These are phyloP conservation scores for Cotoneaster glaucophyllus DNA, from an alignment of 306 rosid species.

Conservation along the genomic window DNA sequence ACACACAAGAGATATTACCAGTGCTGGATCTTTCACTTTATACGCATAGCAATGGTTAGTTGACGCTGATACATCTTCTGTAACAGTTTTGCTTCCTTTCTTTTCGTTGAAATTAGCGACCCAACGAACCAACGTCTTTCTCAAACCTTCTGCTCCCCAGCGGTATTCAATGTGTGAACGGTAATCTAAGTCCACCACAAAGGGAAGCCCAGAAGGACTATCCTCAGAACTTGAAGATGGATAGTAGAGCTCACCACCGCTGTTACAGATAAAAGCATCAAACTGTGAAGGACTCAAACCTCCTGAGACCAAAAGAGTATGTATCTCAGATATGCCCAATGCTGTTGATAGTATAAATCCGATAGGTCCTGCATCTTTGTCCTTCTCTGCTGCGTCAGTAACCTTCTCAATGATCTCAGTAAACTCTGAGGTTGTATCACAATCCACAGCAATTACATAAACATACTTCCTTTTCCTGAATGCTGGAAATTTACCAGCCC, in stretches of 20 bases:
- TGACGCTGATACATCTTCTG: slow-evolving; percentile 31
- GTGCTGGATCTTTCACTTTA: slow-evolving; percentile 26
- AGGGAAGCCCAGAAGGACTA: slow-evolving; percentile 48
- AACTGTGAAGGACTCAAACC: slow-evolving; percentile 35
- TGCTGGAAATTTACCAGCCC: slow-evolving; percentile 22
- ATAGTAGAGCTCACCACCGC: slow-evolving; percentile 50
- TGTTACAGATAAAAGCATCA: slow-evolving; percentile 46
- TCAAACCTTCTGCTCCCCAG: slow-evolving; percentile 54
- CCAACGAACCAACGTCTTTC: slow-evolving; percentile 53
- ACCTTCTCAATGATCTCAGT: slow-evolving; percentile 24
- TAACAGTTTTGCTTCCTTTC: slow-evolving; percentile 17
- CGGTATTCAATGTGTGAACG: slow-evolving; percentile 44
- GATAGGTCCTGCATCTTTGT: slow-evolving; percentile 25
- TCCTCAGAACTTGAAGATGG: slow-evolving; percentile 36
- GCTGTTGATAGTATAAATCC: slow-evolving; percentile 43
- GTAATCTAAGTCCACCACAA: slow-evolving; percentile 41
- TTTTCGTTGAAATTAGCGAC: slow-evolving; percentile 34
- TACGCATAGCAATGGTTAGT: slow-evolving; percentile 43
- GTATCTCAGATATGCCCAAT: slow-evolving; percentile 28
- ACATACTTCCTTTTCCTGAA: slow-evolving; percentile 36
- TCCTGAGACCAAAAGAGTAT: slow-evolving; percentile 32
- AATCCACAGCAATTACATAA: slow-evolving; percentile 38
- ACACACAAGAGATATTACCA: slow-evolving; percentile 23
- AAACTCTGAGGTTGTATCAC: slow-evolving; percentile 26
- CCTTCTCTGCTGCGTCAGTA: slow-evolving; percentile 30